A percentile compares a stretch with the other conserved stretches of the same genome.
Evolutionary conservation across 2,329 filamentous ascomycete species (phyloP).

Genomic region (Aspergillaceae sp.): DNA sequence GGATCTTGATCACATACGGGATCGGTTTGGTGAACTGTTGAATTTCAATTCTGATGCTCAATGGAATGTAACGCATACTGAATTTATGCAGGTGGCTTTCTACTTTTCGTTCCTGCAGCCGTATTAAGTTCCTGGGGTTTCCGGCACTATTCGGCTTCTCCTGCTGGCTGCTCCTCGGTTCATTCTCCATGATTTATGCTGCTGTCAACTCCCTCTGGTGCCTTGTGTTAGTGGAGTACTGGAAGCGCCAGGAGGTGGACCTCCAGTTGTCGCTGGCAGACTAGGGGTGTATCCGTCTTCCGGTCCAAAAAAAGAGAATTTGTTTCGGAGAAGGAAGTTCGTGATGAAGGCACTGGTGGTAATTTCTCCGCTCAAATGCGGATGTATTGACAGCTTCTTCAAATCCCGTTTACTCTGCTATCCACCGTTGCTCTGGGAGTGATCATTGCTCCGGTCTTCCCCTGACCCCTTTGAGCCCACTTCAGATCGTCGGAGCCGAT

Average conservation of each 20-base stretch:
- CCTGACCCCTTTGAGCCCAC: too few relatives aligned
- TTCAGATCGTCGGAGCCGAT: too few relatives aligned
- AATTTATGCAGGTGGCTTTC: constrained; percentile 59
- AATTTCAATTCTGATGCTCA: too few relatives aligned
- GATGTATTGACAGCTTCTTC: constrained; percentile 69
- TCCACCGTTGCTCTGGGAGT: constrained; percentile 66
- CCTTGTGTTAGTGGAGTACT: constrained; percentile 86
- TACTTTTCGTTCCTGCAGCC: constrained; percentile 93
- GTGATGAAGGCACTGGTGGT: constrained; percentile 73
- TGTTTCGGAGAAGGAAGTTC: constrained; percentile 63
- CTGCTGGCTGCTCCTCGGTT: constrained; percentile 72
- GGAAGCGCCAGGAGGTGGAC: constrained; percentile 89
- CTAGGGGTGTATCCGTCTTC: constrained; percentile 75
- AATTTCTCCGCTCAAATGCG: constrained; percentile 71
- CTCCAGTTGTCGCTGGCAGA: constrained; percentile 80
- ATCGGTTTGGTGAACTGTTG: constrained; percentile 60
- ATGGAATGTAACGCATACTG: too few relatives aligned
- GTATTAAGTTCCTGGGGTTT: constrained; percentile 74
- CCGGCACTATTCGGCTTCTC: constrained; percentile 71
- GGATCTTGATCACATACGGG: constrained; percentile 66
- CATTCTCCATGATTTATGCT: constrained; percentile 76
- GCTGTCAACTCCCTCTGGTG: constrained; percentile 75
- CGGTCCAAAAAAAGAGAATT: constrained; percentile 72
- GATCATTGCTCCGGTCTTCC: constrained; percentile 55
- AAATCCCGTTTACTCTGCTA: constrained; percentile 74